Conservation (phyloP, 495 filamentous ascomycete species). For the Darksidea phi region DNA sequence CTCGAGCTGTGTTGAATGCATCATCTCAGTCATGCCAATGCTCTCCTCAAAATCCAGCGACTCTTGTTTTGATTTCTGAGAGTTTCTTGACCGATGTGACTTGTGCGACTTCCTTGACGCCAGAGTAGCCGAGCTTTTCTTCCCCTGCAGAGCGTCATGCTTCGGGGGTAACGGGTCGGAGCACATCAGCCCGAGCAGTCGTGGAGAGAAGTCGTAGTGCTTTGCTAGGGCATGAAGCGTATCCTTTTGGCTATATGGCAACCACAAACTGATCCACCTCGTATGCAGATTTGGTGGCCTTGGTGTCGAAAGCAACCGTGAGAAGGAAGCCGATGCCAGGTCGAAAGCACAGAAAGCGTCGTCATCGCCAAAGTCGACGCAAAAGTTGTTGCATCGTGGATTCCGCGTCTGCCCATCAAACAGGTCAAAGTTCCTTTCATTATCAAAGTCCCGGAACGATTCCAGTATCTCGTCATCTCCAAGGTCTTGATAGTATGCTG, state of each 20-base stretch:
- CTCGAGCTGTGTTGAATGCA: constrained; percentile 29
- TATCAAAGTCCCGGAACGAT: constrained; percentile 29
- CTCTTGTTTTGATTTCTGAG: constrained; percentile 5
- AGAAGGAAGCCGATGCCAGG: constrained; percentile 50
- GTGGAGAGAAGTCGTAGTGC: constrained; percentile 66
- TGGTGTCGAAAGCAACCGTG: constrained; percentile 36
- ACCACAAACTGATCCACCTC: constrained; percentile 80
- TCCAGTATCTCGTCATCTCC: constrained; percentile 22
- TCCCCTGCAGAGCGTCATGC: constrained; percentile 16
- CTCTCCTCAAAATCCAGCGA: constrained; percentile 34
- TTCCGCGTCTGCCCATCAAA: constrained; percentile 29
- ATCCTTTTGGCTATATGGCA: constrained; percentile 59
- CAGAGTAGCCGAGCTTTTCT: constrained; percentile 27
- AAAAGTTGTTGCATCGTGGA: constrained; percentile 50
- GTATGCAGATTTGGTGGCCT: constrained; percentile 37
- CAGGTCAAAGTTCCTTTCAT: constrained; percentile 25
- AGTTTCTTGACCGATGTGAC: constrained; percentile 27
- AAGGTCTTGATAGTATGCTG: constrained; percentile 29
- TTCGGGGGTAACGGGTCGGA: constrained; percentile 50
- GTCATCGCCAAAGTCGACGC: constrained; percentile 68
- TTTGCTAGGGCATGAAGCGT: constrained; percentile 54
- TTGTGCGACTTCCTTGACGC: constrained; percentile 23
- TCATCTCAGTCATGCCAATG: constrained; percentile 34
- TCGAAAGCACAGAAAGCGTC: constrained; percentile 63
- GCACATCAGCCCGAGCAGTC: constrained; percentile 65